phyloP scores from a whole-genome alignment of 768 basidiomycete species.

The Sporobolomyces pararoseus region DNA sequence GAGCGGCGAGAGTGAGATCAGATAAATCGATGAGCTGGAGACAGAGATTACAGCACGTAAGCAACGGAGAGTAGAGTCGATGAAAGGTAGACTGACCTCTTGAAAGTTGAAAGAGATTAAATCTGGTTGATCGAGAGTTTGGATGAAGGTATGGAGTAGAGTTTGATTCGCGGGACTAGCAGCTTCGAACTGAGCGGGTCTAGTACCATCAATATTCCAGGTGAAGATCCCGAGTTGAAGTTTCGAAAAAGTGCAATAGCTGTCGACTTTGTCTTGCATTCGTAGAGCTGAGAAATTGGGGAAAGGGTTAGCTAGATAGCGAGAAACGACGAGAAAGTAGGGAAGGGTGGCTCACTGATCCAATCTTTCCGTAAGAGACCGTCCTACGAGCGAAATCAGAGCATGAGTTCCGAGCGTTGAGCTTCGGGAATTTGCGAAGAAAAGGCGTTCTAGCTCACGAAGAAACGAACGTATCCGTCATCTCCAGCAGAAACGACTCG shows the following conservation, averaged over 20 bases:
- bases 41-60: too few species aligned
- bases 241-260: slow-evolving; percentile 72
- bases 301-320: too few species aligned
- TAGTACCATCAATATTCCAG: slow-evolving; percentile 79
- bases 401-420: too few species aligned
- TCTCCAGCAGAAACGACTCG: slow-evolving; percentile 69
- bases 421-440: not conserved
- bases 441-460: slow-evolving; percentile 58
- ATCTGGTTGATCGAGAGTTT: slow-evolving; percentile 70
- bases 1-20: slow-evolving; percentile 78
- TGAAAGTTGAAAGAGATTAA: slow-evolving; percentile 92
- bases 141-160: slow-evolving; percentile 14
- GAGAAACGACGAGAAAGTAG: too few species aligned
- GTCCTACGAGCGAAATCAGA: slow-evolving; percentile 14
- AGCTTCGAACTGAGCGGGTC: slow-evolving; percentile 67
- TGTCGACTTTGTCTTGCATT: slow-evolving; percentile 69
- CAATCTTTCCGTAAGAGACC: slow-evolving; percentile 28
- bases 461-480: slow-evolving; percentile 69
- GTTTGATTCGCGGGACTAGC: slow-evolving; percentile 53
- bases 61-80: too few species aligned
- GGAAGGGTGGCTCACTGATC: slow-evolving; percentile 8
- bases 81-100: slow-evolving; percentile 57
- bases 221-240: slow-evolving; percentile 74
- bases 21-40: slow-evolving; percentile 69
- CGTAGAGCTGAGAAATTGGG: not conserved